Base-by-base conservation (phyloP, 148 eudicot genomes). In the Rhododendron kiyosumense region DNA sequence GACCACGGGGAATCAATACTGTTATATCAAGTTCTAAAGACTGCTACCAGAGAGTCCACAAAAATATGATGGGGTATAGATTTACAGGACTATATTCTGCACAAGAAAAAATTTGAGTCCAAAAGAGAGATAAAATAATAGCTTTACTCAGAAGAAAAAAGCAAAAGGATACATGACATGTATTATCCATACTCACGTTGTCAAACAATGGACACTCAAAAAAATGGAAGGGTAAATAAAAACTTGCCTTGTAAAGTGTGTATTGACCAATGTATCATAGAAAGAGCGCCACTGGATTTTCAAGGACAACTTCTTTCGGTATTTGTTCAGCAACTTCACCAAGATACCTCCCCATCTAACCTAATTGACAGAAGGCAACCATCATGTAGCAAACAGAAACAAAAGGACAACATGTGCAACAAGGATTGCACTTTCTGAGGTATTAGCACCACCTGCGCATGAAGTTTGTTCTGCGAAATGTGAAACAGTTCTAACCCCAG, bases 341-440 rank as follows among this genome's bases (percentile, higher is more conserved):
- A 97, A 91, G 36, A 95, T 81, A 84, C 90, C 90, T 84, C 98
- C 99, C 99, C 99, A 97, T 89, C 98, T 93, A 89, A 94, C 96
- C 99, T 97, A 88, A 88, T 85, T 51, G 87, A 78, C 54, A 86
- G 67, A 87, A 87, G 71, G 49, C 61, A 79, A 74, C 34, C 26
- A 63, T 51, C 57, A 78, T 82, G 54, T 61, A 48, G 36, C 82
- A 59, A 85, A 88, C 48, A 61, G 45, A 79, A 75, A 52, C 20
- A 48, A 67, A 57, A 28, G 20, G 54, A 41, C 81, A 84, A 71
- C 28, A 18, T 51, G 65, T 45, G 46, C 46, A 54, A 46, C 69
- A 84, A 79, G 7, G 32, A 26, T 85, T 83, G 52, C 63, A 81
- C 22, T 54, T 38, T 86, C 59, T 46, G 59, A 61, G 65, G 83